Evolutionary conservation across 805 yeast genomes (phyloP), one percentile per base, ranked within the genome.

Genomic region (Pichia deserticola): DNA sequence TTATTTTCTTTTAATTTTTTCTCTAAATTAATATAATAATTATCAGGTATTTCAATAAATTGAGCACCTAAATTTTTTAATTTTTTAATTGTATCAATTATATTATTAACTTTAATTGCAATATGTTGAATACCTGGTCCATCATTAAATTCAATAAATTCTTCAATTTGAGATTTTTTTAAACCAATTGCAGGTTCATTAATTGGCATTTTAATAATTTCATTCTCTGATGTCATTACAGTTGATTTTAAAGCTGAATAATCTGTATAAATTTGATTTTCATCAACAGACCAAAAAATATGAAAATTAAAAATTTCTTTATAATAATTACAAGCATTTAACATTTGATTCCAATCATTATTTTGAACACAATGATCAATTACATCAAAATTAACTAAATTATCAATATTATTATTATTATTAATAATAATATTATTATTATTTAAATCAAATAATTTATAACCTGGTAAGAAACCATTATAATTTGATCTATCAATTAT

Each of bases 81-180:
- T 11, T 71, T 65, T 3, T 61, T 53, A 12, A 88, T 83, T 0
- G 89, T 72, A 3, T 62, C 60, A 25, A 86, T 56, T 38, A 88
- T 87, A 62, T 85, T 72, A 30, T 70, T 65, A 0, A 92, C 86
- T 45, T 70, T 66, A 28, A 88, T 63, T 0, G 96, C 96, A 59
- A 88, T 70, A 60, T 88, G 96, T 66, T 88, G 96, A 36, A 89
- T 77, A 4, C 96, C 96, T 0, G 95, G 85, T 0, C 96, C 95
- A 44, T 78, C 77, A 62, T 86, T 75, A 59, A 71, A 88, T 47
- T 82, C 84, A 54, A 84, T 66, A 61, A 84, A 88, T 64, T 88
- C 96, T 64, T 87, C 95, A 51, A 88, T 83, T 61, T 88, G 96
- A 4, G 90, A 81, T 60, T 73, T 78, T 61, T 76, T 75, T 40